Percentiles rank a stretch among this genome's conserved stretches.
These are phyloP conservation scores for Zizania palustris DNA, from an alignment of 202 grass and related monocot species.

Conservation along the genomic window DNA sequence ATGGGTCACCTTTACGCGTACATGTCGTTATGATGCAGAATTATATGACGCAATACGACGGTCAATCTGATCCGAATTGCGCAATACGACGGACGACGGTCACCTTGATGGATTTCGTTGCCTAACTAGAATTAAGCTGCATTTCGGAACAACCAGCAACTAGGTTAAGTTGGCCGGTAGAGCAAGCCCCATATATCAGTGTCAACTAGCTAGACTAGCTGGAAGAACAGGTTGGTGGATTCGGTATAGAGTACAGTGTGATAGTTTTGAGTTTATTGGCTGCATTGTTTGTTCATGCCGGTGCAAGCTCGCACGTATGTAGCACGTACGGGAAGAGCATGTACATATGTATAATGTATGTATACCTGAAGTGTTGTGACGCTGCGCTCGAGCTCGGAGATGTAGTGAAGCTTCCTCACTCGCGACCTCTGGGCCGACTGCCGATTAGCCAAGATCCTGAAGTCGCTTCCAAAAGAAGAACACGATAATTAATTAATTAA, in stretches of 20 bases:
- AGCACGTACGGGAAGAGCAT: neutral
- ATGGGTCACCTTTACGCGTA: neutral
- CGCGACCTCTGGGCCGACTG: slow-evolving; percentile 85
- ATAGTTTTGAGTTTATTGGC: neutral
- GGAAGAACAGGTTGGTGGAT: neutral
- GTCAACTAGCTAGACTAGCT: neutral
- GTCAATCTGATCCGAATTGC: neutral
- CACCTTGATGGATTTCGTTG: neutral
- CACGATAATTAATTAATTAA: neutral
- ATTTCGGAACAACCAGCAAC: neutral
- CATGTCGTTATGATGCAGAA: neutral
- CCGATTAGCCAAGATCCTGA: slow-evolving; percentile 69
- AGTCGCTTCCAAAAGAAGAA: neutral
- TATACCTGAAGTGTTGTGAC: slow-evolving; percentile 66
- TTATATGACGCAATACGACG: neutral
- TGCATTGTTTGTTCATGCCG: neutral
- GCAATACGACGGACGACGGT: neutral
- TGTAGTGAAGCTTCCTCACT: slow-evolving; percentile 86
- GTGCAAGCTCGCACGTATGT: neutral
- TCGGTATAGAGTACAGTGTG: neutral
- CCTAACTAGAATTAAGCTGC: slow-evolving; percentile 3
- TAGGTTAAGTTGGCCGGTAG: no score
- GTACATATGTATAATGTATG: slow-evolving; percentile 5
- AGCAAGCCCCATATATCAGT: neutral
- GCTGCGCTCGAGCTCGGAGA: slow-evolving; percentile 77